These are phyloP conservation scores for Lophiostoma macrostomum DNA, from an alignment of 495 filamentous ascomycete genomes.

Conservation along the genomic window DNA sequence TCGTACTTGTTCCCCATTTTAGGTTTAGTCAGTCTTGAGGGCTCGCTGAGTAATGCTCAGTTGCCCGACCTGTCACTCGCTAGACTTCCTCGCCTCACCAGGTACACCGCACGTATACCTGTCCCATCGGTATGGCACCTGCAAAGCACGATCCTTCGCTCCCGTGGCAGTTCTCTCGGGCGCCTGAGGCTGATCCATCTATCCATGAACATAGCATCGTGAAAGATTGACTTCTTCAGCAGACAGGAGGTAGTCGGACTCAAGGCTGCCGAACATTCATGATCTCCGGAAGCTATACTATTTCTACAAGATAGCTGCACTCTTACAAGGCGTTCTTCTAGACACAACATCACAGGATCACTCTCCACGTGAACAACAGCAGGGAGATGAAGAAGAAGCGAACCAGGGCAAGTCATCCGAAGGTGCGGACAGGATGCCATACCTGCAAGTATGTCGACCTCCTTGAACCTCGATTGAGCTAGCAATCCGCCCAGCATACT, in stretches of 20 bases:
- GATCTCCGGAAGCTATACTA: no score
- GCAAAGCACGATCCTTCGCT: not conserved
- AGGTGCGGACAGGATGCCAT: slow-evolving; percentile 24
- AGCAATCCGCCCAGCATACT: not conserved
- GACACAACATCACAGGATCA: not conserved
- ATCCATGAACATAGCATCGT: not conserved
- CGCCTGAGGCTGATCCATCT: not conserved
- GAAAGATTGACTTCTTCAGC: slow-evolving; percentile 4
- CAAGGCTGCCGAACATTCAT: no score
- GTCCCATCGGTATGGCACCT: slow-evolving; percentile 7
- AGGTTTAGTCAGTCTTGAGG: not conserved
- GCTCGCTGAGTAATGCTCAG: not conserved
- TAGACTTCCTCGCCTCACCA: not conserved
- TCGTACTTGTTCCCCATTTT: slow-evolving; percentile 11
- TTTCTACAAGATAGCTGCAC: not conserved
- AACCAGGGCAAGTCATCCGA: slow-evolving; percentile 25
- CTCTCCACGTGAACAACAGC: not conserved
- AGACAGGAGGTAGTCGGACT: no score
- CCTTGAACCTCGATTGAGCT: not conserved
- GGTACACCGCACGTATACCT: not conserved
- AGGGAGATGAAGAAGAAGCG: slow-evolving; percentile 18
- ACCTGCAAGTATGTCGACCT: slow-evolving; percentile 28
- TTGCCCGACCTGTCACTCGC: not conserved
- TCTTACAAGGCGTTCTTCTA: not conserved
- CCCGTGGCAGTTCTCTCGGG: slow-evolving; percentile 6